Base-by-base conservation (phyloP, 164 flowering plant genomes). In the Stephania yunnanensis region DNA sequence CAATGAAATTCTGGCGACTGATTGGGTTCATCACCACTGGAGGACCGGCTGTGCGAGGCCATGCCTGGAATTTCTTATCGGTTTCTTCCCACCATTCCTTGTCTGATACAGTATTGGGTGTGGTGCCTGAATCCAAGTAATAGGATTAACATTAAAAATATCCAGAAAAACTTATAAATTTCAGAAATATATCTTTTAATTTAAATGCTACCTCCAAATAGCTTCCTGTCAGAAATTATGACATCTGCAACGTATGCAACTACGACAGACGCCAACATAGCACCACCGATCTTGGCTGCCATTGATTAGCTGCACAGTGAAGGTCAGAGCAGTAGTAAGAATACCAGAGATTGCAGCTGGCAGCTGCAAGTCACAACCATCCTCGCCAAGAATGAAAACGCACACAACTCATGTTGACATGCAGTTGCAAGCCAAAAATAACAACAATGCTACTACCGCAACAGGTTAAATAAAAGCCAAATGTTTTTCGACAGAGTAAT, bases 71-170 rank as follows among this genome's bases (percentile, higher is more conserved):
- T 79, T 80, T 89, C 83, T 81, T 87, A 74, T 88, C 91, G 10
- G 91, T 88, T 80, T 83, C 97, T 55, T 80, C 85, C 86, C 84
- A 81, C 97, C 97, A 92, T 73, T 86, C 98, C 55, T 83, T 86
- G 75, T 71, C 82, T 15, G 93, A 42, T 55, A 94, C 87, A 53
- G 96, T 94, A 8, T 8, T 58, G 0, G 97, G 98, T 6, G 96
- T 92, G 30, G 91, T 89, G 15, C 98, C 98, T 94, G 83, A 36
- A 61, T 46, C 20, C 29, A 20, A 3, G 13, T 70, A 10, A 15
- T 19, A 19, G 25, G 5, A 76, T 68, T 30, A 52, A 25, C 29
- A 29, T 19, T 10, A 30, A 12, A 29, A 46, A 19, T 6, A 36
- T 36, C 45, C 22, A 61, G 10, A 25, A 63, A 1, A n/a, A 1